Base-by-base conservation (phyloP, 257 asterid genomes). In the Solanum pimpinellifolium region DNA sequence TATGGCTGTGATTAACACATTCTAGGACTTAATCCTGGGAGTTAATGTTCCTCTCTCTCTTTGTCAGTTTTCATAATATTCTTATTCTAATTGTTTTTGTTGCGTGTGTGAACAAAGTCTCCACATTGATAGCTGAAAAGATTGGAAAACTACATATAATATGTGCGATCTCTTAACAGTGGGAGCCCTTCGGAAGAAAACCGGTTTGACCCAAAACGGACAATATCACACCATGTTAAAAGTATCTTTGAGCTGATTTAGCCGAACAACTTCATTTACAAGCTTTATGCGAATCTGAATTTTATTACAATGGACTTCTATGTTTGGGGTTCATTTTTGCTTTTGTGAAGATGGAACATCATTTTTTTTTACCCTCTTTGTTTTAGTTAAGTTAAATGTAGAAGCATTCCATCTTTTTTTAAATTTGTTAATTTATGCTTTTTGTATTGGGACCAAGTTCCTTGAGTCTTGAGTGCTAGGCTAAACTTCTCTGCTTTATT, bases 401-500 rank as follows among this genome's bases (percentile, higher is more conserved):
- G 86, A 87, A 90, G 90, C 92, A 90, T 92, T 94, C 94, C 74
- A 33, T 81, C 91, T 90, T 92, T 89, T 23, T 7, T 37, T 59
- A 78, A 49, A 68, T 89, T 88, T 90, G 88, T 87, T 88, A 62
- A 90, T 87, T 91, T 90, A 29, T 91, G 82, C 90, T 86, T 90
- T 92, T 3, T 83, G 85, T 88, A 88, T 65, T 78, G 69, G 20
- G 86, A 49, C 86, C 87, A 83, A 86, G 88, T 90, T 87, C 52
- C 31, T 18, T 42, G 49, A 52, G 86, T 89, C 60, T 49, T 47
- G 49, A 52, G 86, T 88, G 81, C 60, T 35, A 78, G 60, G 86
- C 85, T 39, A 70, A 85, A 85, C 66, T 83, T 70, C 66, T 42
- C 49, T 80, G 89, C 92, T 92, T 92, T 95, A 93, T 90, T 86